phyloP scores from a whole-genome alignment of 2,329 filamentous ascomycete species.

The Aspergillus fumigatus region DNA sequence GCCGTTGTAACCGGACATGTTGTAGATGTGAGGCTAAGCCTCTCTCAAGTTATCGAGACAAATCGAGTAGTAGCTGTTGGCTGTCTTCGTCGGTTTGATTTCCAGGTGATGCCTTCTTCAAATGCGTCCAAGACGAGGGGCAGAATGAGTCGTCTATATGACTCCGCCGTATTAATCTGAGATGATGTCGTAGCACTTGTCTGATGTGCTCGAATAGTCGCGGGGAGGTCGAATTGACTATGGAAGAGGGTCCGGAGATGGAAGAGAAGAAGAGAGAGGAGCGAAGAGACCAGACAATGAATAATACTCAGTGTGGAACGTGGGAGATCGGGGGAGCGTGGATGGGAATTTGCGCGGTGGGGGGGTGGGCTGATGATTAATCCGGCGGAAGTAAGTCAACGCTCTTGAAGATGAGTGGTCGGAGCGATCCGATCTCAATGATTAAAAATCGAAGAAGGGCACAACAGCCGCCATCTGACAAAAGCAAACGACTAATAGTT shows the following conservation, averaged over 20 bases:
- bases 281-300: not conserved
- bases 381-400: constrained; percentile 2
- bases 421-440: not conserved
- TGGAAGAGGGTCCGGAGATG: not conserved
- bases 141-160: not conserved
- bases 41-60: not conserved
- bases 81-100: not conserved
- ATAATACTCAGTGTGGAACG: not conserved
- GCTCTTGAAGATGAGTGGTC: too few species aligned
- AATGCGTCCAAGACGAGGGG: not conserved
- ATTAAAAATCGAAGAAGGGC: not conserved
- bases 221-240: not conserved
- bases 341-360: not conserved
- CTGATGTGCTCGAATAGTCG: not conserved
- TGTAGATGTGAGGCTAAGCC: constrained; percentile 13
- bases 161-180: not conserved
- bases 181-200: not conserved
- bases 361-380: not conserved
- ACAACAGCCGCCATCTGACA: not conserved
- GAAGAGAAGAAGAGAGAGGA: constrained; percentile 1
- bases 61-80: not conserved
- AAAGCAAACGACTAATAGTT: not conserved
- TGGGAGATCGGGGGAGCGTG: not conserved
- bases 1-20: constrained; percentile 70
- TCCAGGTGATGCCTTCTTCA: not conserved